phyloP scores from a whole-genome alignment of 108 stramenopile species.

The Discostella stelligeroides region DNA sequence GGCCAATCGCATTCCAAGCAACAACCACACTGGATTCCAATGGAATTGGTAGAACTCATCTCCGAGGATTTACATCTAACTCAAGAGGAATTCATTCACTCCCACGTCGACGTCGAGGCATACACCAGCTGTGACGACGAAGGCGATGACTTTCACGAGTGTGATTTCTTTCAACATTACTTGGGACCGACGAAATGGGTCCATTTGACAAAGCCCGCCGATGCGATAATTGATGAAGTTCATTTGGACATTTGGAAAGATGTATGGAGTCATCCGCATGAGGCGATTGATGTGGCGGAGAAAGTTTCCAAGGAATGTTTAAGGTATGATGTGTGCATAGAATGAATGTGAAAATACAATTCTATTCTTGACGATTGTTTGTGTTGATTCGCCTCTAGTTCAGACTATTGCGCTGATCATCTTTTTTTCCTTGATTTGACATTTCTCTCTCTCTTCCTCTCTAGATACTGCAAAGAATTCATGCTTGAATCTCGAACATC shows the following conservation, averaged over 20 bases:
- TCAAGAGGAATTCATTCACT: constrained; percentile 10
- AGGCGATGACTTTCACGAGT: constrained; percentile 43
- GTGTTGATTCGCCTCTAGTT: too few species aligned
- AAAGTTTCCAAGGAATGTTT: constrained; percentile 34
- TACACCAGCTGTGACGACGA: constrained; percentile 51
- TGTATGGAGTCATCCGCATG: constrained; percentile 36
- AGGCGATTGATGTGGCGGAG: constrained; percentile 40
- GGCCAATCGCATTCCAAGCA: neutral
- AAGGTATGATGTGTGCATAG: constrained; percentile 21
- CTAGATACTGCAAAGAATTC: constrained; percentile 32
- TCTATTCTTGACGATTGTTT: neutral
- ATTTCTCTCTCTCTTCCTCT: neutral
- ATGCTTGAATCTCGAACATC: constrained; percentile 16
- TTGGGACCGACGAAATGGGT: constrained; percentile 52
- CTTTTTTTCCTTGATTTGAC: too few species aligned
- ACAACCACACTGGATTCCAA: constrained; percentile 31
- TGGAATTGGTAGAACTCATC: constrained; percentile 37
- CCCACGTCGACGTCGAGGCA: constrained; percentile 35
- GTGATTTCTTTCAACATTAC: constrained; percentile 38
- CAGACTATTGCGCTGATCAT: too few species aligned
- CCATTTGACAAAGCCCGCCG: constrained; percentile 29
- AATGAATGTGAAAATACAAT: neutral
- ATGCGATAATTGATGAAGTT: constrained; percentile 15
- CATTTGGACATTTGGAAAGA: constrained; percentile 47
- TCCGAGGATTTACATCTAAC: constrained; percentile 24